A percentile compares a stretch with the other conserved stretches of the same genome.
These are phyloP conservation scores for Colletotrichum sp. DNA, from an alignment of 2,329 filamentous ascomycete species.

Conservation along the genomic window DNA sequence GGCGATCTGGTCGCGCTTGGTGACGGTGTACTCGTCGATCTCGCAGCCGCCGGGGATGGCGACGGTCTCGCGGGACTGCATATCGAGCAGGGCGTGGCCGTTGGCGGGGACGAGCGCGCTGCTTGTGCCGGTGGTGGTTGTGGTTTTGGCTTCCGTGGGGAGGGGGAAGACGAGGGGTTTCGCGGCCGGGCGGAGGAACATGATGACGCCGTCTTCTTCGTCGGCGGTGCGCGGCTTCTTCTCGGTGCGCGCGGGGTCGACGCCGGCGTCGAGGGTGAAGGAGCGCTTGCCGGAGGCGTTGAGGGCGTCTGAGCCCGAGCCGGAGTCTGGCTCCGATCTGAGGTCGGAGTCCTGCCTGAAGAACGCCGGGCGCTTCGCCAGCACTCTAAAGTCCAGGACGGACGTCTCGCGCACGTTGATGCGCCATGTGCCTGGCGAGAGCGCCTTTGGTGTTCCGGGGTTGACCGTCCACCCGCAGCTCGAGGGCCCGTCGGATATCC, in stretches of 20 bases:
- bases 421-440: slow-evolving; percentile 62
- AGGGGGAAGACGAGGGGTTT: slow-evolving; percentile 59
- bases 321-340: slow-evolving; percentile 23
- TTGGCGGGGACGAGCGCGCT: slow-evolving; percentile 48
- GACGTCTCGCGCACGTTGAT: slow-evolving; percentile 55
- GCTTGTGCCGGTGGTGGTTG: slow-evolving; percentile 50
- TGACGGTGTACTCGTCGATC: slow-evolving; percentile 59
- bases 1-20: slow-evolving; percentile 62
- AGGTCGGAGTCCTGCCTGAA: slow-evolving; percentile 34
- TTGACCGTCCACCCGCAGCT: slow-evolving; percentile 42
- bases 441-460: slow-evolving; percentile 48
- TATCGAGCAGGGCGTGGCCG: slow-evolving; percentile 57
- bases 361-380: slow-evolving; percentile 57
- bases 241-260: slow-evolving; percentile 37
- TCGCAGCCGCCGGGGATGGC: slow-evolving; percentile 55
- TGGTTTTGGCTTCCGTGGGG: slow-evolving; percentile 47
- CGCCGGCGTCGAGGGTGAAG: slow-evolving; percentile 47
- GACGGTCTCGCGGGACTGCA: slow-evolving; percentile 54
- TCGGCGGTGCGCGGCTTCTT: slow-evolving; percentile 47
- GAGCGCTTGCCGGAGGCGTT: slow-evolving; percentile 59
- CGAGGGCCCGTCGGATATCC: slow-evolving; percentile 45
- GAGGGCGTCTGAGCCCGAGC: slow-evolving; percentile 36
- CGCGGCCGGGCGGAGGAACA: slow-evolving; percentile 56
- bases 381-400: slow-evolving; percentile 62
- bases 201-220: slow-evolving; percentile 56